Base-by-base conservation (phyloP, 257 asterid genomes). In the Plantago major region DNA sequence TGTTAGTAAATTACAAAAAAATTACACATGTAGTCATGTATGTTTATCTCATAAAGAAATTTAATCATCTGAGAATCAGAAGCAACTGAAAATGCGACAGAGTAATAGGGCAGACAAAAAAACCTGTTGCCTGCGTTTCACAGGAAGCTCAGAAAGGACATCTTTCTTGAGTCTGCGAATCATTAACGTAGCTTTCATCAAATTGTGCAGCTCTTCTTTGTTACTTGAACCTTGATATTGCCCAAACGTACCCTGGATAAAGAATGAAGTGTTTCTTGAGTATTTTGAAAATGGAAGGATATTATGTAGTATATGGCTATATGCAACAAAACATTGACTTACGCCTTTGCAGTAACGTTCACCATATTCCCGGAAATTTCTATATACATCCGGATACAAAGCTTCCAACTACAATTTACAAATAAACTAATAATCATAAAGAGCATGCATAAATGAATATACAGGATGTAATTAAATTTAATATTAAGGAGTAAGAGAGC, bases 311-410 rank as follows among this genome's bases (percentile, higher is more conserved):
- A 63, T 61, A 46, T 63, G 17, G 8, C 26, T 22, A 33, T 33
- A 33, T 1, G 60, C 62, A 74, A 45, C 65, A 30, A 56, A 71
- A 58, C 43, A 58, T 67, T 46, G 65, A 81, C 98, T 84, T 91
- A 91, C 98, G 56, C 97, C 97, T 91, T 86, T 89, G 96, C 99
- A 92, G 68, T 92, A 92, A 18, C 99, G 97, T 69, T 67, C 80
- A 19, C 99, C 97, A 73, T 86, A 92, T 46, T 92, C 99, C 42
- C 83, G 95, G 58, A 92, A 86, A 59, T 75, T 92, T 68, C 74
- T 92, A 76, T 86, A 92, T 19, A 81, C 98, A 69, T 75, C 79
- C 62, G 96, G 98, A 71, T 81, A 80, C 81, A 91, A 74, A 38
- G 98, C 95, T 76, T 86, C 95, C 80, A 91, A 83, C 98, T 90